Percentiles rank a stretch among this genome's conserved stretches.
Evolutionary conservation across 2,329 filamentous ascomycete species (phyloP).

Genomic region (Aspergillus pseudotamarii): DNA sequence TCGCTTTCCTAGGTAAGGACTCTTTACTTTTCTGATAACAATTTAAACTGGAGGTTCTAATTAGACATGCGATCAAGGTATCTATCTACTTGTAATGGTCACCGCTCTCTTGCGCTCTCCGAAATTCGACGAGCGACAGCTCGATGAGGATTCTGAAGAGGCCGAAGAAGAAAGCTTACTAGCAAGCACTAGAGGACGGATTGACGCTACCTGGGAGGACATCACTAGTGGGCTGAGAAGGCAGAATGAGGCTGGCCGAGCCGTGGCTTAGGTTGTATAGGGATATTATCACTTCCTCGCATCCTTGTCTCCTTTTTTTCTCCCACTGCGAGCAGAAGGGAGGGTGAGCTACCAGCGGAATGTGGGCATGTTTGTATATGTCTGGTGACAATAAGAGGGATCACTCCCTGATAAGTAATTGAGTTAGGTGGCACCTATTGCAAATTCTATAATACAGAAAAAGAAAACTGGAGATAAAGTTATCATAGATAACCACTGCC

Average conservation of each 20-base stretch:
- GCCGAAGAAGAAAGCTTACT: conserved; percentile 93
- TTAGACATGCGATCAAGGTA: conserved; percentile 33
- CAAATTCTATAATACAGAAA: background rate
- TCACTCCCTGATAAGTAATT: background rate
- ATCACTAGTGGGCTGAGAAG: conserved; percentile 64
- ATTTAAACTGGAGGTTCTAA: background rate
- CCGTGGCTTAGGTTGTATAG: background rate
- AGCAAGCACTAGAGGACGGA: conserved; percentile 77
- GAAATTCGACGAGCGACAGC: conserved; percentile 70
- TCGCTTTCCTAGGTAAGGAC: conserved; percentile 72
- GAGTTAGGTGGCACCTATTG: background rate
- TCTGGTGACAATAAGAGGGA: background rate
- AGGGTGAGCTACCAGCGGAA: background rate
- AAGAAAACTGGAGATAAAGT: background rate
- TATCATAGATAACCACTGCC: background rate
- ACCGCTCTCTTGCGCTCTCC: conserved; percentile 81
- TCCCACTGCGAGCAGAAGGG: background rate
- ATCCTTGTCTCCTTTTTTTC: background rate
- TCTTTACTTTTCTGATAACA: background rate
- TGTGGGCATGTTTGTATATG: background rate
- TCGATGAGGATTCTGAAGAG: conserved; percentile 87
- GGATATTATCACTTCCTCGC: background rate
- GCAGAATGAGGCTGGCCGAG: conserved; percentile 13
- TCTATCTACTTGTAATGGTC: conserved; percentile 81
- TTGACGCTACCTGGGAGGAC: conserved; percentile 87